Conservation (phyloP, 441 rosid genomes). For the Erysimum cheiri region DNA sequence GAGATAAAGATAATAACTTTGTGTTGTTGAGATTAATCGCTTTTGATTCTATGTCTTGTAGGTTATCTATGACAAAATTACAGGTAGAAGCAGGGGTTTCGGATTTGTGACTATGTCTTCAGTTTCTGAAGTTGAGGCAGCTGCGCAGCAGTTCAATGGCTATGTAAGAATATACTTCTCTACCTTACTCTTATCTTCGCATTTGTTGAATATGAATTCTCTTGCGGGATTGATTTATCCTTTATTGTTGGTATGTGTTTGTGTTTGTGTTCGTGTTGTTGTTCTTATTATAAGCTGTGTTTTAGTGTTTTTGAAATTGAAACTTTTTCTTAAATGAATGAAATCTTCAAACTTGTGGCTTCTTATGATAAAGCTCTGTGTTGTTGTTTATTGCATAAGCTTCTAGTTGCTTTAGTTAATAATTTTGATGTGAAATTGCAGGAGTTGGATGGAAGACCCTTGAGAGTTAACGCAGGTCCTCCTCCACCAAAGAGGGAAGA, state of each 20-base stretch:
- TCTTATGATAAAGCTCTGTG: neutral
- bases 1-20: neutral
- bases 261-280: slow-evolving; percentile 2
- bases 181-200: slow-evolving; percentile 3
- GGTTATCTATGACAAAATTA: slow-evolving; percentile 93
- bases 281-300: slow-evolving; percentile 5
- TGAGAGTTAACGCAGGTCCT: slow-evolving; percentile 78
- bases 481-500: slow-evolving; percentile 67
- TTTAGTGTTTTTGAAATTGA: neutral
- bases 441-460: slow-evolving; percentile 77
- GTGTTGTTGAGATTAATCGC: slow-evolving; percentile 4
- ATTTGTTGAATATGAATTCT: neutral
- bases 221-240: neutral
- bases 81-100: slow-evolving; percentile 96
- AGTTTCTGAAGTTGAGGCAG: slow-evolving; percentile 81
- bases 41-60: slow-evolving; percentile 44
- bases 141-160: slow-evolving; percentile 88
- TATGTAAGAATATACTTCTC: slow-evolving; percentile 60
- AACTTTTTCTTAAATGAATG: neutral
- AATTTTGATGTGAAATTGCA: slow-evolving; percentile 34
- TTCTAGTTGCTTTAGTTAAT: slow-evolving; percentile 9
- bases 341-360: slow-evolving; percentile 24
- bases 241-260: slow-evolving; percentile 51
- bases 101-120: slow-evolving; percentile 92
- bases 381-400: slow-evolving; percentile 34